Evolutionary conservation across 208 protist species (phyloP), one percentile per base, ranked within the genome.

Genomic region (Trypanosoma boissoni): DNA sequence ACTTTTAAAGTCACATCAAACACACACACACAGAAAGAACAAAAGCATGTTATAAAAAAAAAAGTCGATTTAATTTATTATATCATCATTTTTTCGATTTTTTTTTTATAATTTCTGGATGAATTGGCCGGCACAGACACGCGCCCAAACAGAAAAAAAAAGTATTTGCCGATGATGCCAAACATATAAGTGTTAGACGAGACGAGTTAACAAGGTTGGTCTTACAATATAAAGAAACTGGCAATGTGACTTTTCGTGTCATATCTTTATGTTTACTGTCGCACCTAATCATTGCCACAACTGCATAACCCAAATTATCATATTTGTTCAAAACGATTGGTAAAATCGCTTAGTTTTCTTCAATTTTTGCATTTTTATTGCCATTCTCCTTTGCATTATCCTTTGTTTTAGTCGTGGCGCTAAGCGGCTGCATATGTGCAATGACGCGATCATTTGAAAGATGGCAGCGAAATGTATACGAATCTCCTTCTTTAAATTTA

Each of bases 381-480:
- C 74, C 75, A 49, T 78, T 68, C 42, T 31, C 36, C 45, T 60
- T 2, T 34, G n/a, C 45, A 34, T 42, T 44, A 20, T 24, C 23
- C 21, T 37, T 18, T 9, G 24, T 39, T 1, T 60, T 18, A 4
- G 8, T 49, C 14, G 24, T 12, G 6, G 29, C 27, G 9, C 42
- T 50, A 8, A 57, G 37, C 28, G 78, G 76, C 21, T 71, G 63
- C 50, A 94, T 75, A 48, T 86, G 81, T 43, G 84, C 48, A 21
- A 86, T 74, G 12, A 90, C 79, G 32, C 83, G 78, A 59, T 94
- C 88, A 14, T 45, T 44, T 4, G 84, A 86, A 21, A 83, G 60
- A 27, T 72, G 45, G 37, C 87, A 94, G 34, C 69, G 42, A 60
- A 94, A 94, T 44, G 55, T 63, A 49, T 89, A 87, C 18, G 49